phyloP scores from a whole-genome alignment of 768 basidiomycete species.

The Podaxis sp. region DNA sequence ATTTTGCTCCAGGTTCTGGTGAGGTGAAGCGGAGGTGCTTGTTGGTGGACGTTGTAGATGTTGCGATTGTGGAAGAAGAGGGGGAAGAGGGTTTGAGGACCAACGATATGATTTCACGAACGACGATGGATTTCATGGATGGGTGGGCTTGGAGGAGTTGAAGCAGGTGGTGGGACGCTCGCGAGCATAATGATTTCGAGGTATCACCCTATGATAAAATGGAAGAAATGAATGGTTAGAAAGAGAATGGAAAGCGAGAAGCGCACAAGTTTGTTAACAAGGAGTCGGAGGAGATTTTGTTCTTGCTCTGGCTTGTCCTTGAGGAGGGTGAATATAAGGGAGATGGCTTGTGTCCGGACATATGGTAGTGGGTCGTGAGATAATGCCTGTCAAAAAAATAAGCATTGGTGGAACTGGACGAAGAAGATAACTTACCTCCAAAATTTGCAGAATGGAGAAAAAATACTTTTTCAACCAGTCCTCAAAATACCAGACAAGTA shows the following conservation, averaged over 20 bases:
- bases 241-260: neutral
- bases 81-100: constrained; percentile 63
- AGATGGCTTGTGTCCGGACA: constrained; percentile 81
- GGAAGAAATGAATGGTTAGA: neutral
- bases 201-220: constrained; percentile 70
- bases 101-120: constrained; percentile 81
- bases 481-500: constrained; percentile 89
- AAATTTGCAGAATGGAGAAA: constrained; percentile 84
- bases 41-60: constrained; percentile 27
- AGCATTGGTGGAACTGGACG: neutral
- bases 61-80: constrained; percentile 30
- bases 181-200: constrained; percentile 83
- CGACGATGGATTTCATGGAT: constrained; percentile 86
- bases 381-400: constrained; percentile 50
- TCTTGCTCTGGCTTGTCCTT: constrained; percentile 95
- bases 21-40: constrained; percentile 57
- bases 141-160: constrained; percentile 90
- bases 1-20: constrained; percentile 27
- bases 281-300: constrained; percentile 87
- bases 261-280: constrained; percentile 90
- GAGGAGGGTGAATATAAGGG: constrained; percentile 75
- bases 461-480: constrained; percentile 98
- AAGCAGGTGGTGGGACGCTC: constrained; percentile 86
- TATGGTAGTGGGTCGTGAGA: constrained; percentile 86
- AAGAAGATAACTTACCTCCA: constrained; percentile 59